These are phyloP conservation scores for Starmerella sirachaensis DNA, from an alignment of 805 yeast species.

Conservation along the genomic window DNA sequence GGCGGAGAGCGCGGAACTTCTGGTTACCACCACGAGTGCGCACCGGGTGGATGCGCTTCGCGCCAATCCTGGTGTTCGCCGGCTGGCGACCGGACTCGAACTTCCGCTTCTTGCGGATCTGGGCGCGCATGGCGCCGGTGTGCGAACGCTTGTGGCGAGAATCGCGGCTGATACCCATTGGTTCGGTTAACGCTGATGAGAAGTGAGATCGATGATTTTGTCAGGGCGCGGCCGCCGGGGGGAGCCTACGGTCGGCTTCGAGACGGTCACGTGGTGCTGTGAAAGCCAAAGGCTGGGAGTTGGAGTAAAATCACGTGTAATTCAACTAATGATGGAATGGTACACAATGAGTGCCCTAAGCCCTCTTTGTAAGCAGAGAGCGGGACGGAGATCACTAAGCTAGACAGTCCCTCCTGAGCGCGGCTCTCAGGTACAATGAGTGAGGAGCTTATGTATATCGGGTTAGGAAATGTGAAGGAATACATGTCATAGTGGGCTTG, in stretches of 20 bases:
- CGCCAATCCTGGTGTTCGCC: conserved; percentile 97
- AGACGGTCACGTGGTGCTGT: too few species aligned
- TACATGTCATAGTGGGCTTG: too few species aligned
- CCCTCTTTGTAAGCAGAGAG: conserved; percentile 6
- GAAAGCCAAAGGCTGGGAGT: too few species aligned
- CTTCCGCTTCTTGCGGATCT: conserved; percentile 99
- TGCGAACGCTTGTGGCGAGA: conserved; percentile 99
- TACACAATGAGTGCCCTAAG: neutral
- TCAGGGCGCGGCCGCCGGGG: conserved; percentile 7
- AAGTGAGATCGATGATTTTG: conserved; percentile 8
- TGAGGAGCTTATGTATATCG: too few species aligned
- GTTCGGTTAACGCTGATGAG: conserved; percentile 28
- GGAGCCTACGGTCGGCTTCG: too few species aligned
- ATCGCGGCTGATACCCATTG: conserved; percentile 99
- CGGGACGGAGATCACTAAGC: too few species aligned
- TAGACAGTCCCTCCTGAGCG: too few species aligned
- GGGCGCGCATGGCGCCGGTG: conserved; percentile 99
- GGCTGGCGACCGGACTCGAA: conserved; percentile 99
- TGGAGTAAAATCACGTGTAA: too few species aligned
- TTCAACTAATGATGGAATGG: neutral
- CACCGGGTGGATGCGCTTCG: conserved; percentile 97
- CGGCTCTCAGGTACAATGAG: too few species aligned
- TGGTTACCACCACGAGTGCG: conserved; percentile 99
- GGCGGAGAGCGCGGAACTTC: conserved; percentile 99
- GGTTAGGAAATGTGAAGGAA: too few species aligned